Evolutionary conservation across 108 stramenopile species (phyloP).

Genomic region (Nitzschia palea): DNA sequence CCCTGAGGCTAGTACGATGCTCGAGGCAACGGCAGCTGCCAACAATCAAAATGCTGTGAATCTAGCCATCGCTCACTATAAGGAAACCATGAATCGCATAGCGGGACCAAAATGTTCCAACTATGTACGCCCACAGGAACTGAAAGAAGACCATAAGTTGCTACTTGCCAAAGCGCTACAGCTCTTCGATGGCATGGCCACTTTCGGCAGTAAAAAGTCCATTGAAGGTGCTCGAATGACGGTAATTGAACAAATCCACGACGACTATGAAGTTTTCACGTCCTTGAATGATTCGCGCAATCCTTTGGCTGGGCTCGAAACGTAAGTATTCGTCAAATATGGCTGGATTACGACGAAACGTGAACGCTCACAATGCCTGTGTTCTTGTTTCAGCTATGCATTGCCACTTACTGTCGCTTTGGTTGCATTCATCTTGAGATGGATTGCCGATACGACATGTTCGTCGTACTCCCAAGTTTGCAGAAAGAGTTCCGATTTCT

Average conservation of each 20-base stretch:
- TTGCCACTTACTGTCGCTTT: constrained; percentile 82
- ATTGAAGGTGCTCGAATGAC: constrained; percentile 67
- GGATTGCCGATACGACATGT: constrained; percentile 81
- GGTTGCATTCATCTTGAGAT: constrained; percentile 73
- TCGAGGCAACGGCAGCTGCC: constrained; percentile 95
- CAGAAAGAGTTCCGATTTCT: constrained; percentile 65
- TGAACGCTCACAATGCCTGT: background rate
- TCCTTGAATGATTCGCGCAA: constrained; percentile 88
- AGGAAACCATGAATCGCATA: constrained; percentile 85
- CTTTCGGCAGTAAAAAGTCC: constrained; percentile 83
- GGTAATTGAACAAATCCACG: constrained; percentile 65
- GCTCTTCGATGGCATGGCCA: constrained; percentile 89
- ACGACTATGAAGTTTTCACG: constrained; percentile 68
- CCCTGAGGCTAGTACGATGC: constrained; percentile 94
- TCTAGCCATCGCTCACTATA: constrained; percentile 77
- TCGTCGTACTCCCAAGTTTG: constrained; percentile 75
- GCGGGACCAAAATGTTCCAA: constrained; percentile 76
- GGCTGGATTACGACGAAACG: background rate
- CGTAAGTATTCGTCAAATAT: constrained; percentile 69
- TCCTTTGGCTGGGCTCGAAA: constrained; percentile 87
- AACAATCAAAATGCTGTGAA: constrained; percentile 92
- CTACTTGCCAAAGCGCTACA: constrained; percentile 50
- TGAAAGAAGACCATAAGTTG: constrained; percentile 65
- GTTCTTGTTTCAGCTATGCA: constrained; percentile 56
- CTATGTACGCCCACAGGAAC: constrained; percentile 75